Base-by-base conservation (phyloP, 257 asterid genomes). In the Solanum etuberosum region DNA sequence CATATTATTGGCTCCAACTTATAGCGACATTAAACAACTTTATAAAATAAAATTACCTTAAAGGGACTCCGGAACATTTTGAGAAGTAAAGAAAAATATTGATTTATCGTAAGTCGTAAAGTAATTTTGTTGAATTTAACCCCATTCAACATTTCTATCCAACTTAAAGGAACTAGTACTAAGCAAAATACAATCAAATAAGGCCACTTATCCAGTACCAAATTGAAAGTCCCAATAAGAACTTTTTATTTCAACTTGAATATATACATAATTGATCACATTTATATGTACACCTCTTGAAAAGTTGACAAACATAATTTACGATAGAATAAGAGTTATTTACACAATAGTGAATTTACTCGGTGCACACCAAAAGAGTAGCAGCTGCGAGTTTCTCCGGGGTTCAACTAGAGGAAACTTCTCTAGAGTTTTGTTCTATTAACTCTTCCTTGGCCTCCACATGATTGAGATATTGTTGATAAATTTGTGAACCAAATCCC, bases 401-500 rank as follows among this genome's bases (percentile, higher is more conserved):
- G 29, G 27, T 61, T 23, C 40, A 70, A 70, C 77, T 29, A 18
- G 27, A 18, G 7, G 82, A 73, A 73, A 21, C 10, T 35, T 73
- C 82, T 35, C 82, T 73, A 37, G 51, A 35, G 4, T 35, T 73
- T 9, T 37, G 32, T 73, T 73, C 82, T 73, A 35, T 72, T 34
- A 35, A 20, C 0, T 73, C 51, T 73, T 73, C 82, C 13, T 73
- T 37, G 29, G 27, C 82, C 6, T 21, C 31, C 82, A 73, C 0
- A 37, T 73, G 3, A 37, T 37, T 73, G 51, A 73, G 31, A 73
- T 73, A 73, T 37, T 73, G 82, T 35, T 73, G 82, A 21, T 95
- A 94, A 29, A 93, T 87, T 37, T 95, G 94, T 1, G 98, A 95
- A 16, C 86, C 92, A 70, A 92, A 95, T 1, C 98, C 98, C 98